These are phyloP conservation scores for Pseudogymnoascus sp. DNA, from an alignment of 2,329 filamentous ascomycete species.

Conservation along the genomic window DNA sequence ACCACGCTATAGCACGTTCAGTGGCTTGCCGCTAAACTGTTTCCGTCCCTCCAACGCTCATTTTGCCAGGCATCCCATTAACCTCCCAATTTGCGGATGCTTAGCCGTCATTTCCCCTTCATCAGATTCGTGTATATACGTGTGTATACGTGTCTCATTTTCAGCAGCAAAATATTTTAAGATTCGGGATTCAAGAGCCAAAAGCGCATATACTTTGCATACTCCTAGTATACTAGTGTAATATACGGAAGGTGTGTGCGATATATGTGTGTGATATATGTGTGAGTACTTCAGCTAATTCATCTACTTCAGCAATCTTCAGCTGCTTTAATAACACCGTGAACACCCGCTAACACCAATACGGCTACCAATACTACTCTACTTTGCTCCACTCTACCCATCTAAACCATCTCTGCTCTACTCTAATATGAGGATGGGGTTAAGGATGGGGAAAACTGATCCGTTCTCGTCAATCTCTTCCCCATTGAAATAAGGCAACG, in stretches of 20 bases:
- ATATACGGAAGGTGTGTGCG: not conserved
- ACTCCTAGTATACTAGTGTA: not conserved
- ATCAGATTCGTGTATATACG: too few species aligned
- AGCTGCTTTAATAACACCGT: not conserved
- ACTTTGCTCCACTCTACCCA: not conserved
- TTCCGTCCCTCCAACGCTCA: not conserved
- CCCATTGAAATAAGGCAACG: conserved; percentile 7
- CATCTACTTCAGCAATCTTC: not conserved
- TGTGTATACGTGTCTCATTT: not conserved
- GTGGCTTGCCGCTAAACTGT: not conserved
- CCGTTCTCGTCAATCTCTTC: conserved; percentile 3
- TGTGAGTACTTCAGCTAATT: not conserved
- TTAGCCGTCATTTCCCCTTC: conserved; percentile 6
- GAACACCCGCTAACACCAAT: not conserved
- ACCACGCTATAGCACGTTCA: not conserved
- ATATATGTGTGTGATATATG: not conserved
- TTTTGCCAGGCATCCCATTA: not conserved
- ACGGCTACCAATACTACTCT: not conserved
- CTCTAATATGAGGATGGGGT: conserved; percentile 6
- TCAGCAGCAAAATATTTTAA: not conserved
- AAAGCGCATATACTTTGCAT: not conserved
- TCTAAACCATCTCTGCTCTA: not conserved
- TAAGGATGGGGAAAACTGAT: conserved; percentile 4
- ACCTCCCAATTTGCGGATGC: conserved; percentile 4
- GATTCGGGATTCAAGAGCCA: not conserved